Evolutionary conservation across 176 grass and related monocot species (phyloP).

Genomic region (Lolium multiflorum): DNA sequence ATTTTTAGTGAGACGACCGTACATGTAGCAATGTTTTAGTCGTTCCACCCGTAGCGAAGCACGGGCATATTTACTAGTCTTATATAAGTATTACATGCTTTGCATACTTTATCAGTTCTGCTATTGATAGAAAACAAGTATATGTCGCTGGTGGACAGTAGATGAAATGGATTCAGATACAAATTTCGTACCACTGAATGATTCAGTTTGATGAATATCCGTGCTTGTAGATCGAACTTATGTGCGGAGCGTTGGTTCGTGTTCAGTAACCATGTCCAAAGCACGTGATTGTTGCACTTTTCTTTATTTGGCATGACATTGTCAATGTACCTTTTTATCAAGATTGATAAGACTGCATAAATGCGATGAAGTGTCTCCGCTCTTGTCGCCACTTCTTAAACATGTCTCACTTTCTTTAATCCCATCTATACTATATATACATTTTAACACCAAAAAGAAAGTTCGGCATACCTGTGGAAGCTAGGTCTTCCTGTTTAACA

Average conservation of each 20-base stretch:
- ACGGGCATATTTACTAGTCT: no score
- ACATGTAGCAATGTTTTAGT: no score
- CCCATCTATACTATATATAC: no score
- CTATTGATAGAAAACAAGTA: slow-evolving; percentile 17
- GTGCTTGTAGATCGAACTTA: background rate
- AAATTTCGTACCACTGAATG: background rate
- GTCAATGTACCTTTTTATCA: background rate
- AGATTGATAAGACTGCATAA: background rate
- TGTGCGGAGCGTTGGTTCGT: background rate
- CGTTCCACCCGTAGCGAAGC: no score
- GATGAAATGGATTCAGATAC: background rate
- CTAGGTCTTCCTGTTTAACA: no score
- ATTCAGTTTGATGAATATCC: slow-evolving; percentile 2
- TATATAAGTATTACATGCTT: slow-evolving; percentile 1
- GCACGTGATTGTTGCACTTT: slow-evolving; percentile 4
- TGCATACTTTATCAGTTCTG: slow-evolving; percentile 4
- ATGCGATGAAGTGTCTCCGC: background rate
- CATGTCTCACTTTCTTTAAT: background rate
- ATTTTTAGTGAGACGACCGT: no score
- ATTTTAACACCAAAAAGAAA: no score
- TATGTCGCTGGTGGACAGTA: slow-evolving; percentile 3
- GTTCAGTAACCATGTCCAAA: background rate
- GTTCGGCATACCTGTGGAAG: no score
- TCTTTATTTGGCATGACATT: slow-evolving; percentile 1
- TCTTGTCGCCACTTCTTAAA: background rate